Base-by-base conservation (phyloP, 2,329 filamentous ascomycete genomes). In the Beauveria asiatica region DNA sequence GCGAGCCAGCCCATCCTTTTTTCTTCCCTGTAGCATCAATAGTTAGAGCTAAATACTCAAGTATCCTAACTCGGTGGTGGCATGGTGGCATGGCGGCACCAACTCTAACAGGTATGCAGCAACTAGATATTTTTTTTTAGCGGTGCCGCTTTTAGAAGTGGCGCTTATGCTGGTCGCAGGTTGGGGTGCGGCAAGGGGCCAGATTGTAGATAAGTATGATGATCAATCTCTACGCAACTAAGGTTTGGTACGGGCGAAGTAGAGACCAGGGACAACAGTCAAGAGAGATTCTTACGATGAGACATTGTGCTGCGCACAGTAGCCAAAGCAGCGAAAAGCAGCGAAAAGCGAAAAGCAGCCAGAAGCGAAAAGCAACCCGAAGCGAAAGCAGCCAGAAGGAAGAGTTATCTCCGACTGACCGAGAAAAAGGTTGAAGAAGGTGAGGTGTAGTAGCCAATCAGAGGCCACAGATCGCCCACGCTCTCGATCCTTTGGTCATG, bases 61-160 rank as follows among this genome's bases (percentile, higher is more conserved):
- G 46, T 51, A 57, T 56, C 30, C 30, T 33, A 39, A 33, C 30
- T 16, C 23, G 25, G 42, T 41, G 45, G 21, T 19, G 44, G 27
- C 11, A 45, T 41, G 33, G 21, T 16, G 30, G 27, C 10, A 45
- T 21, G 37, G 50, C 33, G 27, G 37, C 37, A 19, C 21, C 10
- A 19, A 27, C 16, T 44, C 23, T n/a, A n/a, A n/a, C n/a, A n/a
- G n/a, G n/a, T 48, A 39, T 57, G 42, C 44, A 39, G 48, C 48
- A 33, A 37, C 9, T n/a, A n/a, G n/a, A n/a, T 10, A 39, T 51
- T 57, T 41, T 45, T 59, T 59, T 59, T 59, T 13, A 25, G 45
- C 33, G 39, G 23, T 39, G 57, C 57, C 48, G 57, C 57, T 59
- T 59, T 59, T 59, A 59, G 57, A 52, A n/a, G 57, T 52, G 57